Evolutionary conservation across 257 asterid genomes (phyloP), one percentile per base, ranked within the genome.

Genomic region (Solanum chiquidenum): DNA sequence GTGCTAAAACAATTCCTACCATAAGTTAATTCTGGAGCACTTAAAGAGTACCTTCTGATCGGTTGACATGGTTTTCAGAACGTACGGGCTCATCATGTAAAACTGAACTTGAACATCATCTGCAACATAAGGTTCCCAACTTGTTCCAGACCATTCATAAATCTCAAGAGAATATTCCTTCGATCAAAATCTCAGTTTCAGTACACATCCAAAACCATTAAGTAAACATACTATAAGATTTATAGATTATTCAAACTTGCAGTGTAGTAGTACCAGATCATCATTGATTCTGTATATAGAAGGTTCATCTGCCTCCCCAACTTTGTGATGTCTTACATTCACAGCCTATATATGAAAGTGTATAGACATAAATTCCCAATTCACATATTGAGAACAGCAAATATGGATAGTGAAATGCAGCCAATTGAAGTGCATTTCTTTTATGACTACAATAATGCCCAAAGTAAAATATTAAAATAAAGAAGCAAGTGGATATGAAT

Each of bases 1-100:
- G 44, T 18, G 23, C 33, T 69, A 64, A 44, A 68, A 42, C 83
- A 86, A 75, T 52, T 86, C 71, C 44, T 14, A 71, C 23, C 88
- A 68, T 7, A 71, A 23, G 52, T 33, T 13, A 42, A 20, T 49
- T 80, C 42, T 8, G 71, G 58, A 83, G 64, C 76, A 84, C 29
- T 42, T 73, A 58, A 58, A 80, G 37, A 76, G 40, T 91, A 95
- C 98, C 98, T 94, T 92, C 90, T 91, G 83, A 91, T 95, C 83
- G 31, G 97, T 94, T 20, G 95, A 92, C 94, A 95, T 88, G n/a
- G 95, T 94, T 92, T 94, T 95, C 95, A 95, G 90, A 89, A 95
- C 93, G 34, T 95, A 95, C 35, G 98, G 98, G 87, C 98, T 95
- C 98, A 95, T 95, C 98, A 95, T 93, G 92, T 93, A 95, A 91